These are phyloP conservation scores for Juncus inflexus DNA, from an alignment of 176 grass and related monocot species.

Conservation along the genomic window DNA sequence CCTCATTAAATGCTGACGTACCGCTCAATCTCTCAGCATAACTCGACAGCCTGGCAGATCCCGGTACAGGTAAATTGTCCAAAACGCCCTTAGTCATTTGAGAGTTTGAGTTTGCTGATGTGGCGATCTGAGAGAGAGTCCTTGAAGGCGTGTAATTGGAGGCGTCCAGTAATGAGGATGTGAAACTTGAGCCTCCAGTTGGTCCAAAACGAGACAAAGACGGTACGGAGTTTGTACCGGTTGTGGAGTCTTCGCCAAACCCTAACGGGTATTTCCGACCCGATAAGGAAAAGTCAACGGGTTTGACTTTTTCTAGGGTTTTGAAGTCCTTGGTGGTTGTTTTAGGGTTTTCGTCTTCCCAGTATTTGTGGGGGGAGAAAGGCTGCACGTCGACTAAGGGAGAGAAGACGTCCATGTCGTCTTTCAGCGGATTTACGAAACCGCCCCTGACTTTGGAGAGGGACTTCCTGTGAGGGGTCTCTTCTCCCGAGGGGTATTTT, in stretches of 20 bases:
- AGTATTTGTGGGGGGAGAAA: constrained; percentile 75
- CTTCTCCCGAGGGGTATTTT: constrained; percentile 45
- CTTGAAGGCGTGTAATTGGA: constrained; percentile 34
- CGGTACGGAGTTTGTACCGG: constrained; percentile 37
- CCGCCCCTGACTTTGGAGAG: constrained; percentile 29
- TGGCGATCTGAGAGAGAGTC: constrained; percentile 59
- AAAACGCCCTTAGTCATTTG: constrained; percentile 67
- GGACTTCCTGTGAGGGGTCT: constrained; percentile 52
- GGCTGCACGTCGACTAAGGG: constrained; percentile 95
- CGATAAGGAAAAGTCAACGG: constrained; percentile 29
- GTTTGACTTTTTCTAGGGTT: constrained; percentile 47
- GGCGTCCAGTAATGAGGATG: constrained; percentile 55
- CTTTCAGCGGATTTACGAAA: constrained; percentile 36
- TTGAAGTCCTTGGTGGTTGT: constrained; percentile 62
- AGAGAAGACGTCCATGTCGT: constrained; percentile 99
- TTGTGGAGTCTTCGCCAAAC: background rate
- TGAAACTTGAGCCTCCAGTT: constrained; percentile 36
- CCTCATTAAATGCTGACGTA: constrained; percentile 76
- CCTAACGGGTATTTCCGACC: constrained; percentile 57
- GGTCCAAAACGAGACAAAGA: constrained; percentile 60
- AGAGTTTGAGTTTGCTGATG: constrained; percentile 45
- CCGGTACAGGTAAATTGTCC: constrained; percentile 42
- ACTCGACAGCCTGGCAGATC: constrained; percentile 36
- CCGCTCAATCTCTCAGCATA: constrained; percentile 76
- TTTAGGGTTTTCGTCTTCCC: constrained; percentile 79